Base-by-base conservation (phyloP, 164 flowering plant genomes). In the Nymphaea colorata region DNA sequence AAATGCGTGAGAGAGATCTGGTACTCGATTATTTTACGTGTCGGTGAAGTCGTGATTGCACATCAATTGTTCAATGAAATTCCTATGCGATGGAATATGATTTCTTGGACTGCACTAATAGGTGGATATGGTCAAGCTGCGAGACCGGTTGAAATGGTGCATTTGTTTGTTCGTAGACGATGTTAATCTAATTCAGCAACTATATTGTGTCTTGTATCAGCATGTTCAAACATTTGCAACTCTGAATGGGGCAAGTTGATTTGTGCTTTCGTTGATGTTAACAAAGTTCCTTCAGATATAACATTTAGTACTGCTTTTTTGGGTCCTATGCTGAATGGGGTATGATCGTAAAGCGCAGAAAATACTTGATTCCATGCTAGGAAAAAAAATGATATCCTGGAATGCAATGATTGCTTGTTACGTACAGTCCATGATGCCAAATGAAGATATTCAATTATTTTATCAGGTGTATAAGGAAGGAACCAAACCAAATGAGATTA, bases 41-140 rank as follows among this genome's bases (percentile, higher is more conserved):
- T 65, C 16, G 78, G 83, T 4, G 72, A 74, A 61, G 42, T 78
- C 6, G 73, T 17, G 10, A 25, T 45, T 12, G 81, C 81, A 3
- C 68, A 68, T 14, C 59, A 53, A 17, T 47, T 80, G 78, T 78
- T 78, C 44, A 79, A 72, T 10, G 75, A 69, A 59, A 78, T 78
- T 76, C 76, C 76, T 5, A 18, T 73, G 17, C 69, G 74, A 59
- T 73, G 77, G 69, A 80, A 68, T 76, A 78, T 72, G 59, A 72
- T 76, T 61, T 76, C 72, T 70, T 77, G 83, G 83, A 76, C 79
- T 42, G 62, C 81, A 41, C 51, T 80, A 74, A 74, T 80, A 14
- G 74, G 76, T 74, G 83, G 79, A 68, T 74, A 76, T 68, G 79
- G 81, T 10, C 74, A 61, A 65, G 64, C 62, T 55, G 80, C 79